Conservation (phyloP, 768 basidiomycete species). For the Leccinum variicolor region DNA sequence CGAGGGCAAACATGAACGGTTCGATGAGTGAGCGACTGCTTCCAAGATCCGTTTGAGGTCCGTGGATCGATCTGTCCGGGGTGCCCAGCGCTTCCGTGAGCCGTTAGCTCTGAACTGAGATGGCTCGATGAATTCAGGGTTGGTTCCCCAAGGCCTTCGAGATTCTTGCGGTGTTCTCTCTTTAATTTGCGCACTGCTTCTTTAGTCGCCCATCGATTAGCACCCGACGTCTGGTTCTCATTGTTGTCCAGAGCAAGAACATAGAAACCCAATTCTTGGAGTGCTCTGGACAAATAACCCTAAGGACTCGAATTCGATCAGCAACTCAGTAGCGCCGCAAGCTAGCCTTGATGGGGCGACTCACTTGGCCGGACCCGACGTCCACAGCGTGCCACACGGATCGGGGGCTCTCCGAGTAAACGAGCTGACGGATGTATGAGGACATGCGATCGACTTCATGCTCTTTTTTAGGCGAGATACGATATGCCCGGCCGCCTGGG, state of each 20-base stretch:
- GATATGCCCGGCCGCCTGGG: conserved; percentile 24
- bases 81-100: not conserved
- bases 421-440: conserved; percentile 43
- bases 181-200: conserved; percentile 19
- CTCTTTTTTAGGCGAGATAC: conserved; percentile 75
- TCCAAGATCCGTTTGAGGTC: not conserved
- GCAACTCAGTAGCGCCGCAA: not conserved
- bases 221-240: conserved; percentile 55
- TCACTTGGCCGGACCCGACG: conserved; percentile 70
- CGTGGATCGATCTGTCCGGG: not conserved
- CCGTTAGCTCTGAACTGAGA: not conserved
- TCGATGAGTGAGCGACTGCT: conserved; percentile 48
- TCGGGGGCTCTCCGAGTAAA: conserved; percentile 22
- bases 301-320: conserved; percentile 20
- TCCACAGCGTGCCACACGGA: conserved; percentile 54
- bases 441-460: conserved; percentile 71
- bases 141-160: not conserved
- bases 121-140: not conserved
- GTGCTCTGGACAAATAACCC: conserved; percentile 62
- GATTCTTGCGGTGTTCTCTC: conserved; percentile 8
- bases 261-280: conserved; percentile 36
- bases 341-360: conserved; percentile 6
- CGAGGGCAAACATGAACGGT: conserved; percentile 52
- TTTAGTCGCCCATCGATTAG: conserved; percentile 41
- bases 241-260: conserved; percentile 70